A percentile compares a stretch with the other conserved stretches of the same genome.
These are phyloP conservation scores for Pisolithus sp. DNA, from an alignment of 768 basidiomycete genomes.

Conservation along the genomic window DNA sequence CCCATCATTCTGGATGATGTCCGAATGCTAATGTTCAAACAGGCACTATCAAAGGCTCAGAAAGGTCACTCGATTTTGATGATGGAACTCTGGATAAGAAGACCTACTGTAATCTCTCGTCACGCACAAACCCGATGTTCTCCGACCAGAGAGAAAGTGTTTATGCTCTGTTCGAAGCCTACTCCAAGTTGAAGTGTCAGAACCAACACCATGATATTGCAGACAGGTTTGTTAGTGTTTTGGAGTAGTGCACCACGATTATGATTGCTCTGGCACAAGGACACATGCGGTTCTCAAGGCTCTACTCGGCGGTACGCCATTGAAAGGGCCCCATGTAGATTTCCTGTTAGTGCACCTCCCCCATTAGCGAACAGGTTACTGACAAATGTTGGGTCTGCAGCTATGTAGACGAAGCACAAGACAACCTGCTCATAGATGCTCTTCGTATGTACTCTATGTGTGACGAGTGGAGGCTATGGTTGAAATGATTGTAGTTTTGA, in stretches of 20 bases:
- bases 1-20: background rate
- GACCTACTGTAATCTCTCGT: constrained; percentile 43
- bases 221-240: constrained; percentile 39
- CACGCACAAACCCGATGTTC: constrained; percentile 50
- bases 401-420: constrained; percentile 72
- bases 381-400: constrained; percentile 15
- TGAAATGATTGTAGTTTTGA: constrained; percentile 42
- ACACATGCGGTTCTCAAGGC: constrained; percentile 43
- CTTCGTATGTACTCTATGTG: constrained; percentile 34
- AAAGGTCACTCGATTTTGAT: constrained; percentile 35
- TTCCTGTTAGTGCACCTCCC: constrained; percentile 39
- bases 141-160: constrained; percentile 40
- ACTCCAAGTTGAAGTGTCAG: constrained; percentile 39
- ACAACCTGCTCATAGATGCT: constrained; percentile 61
- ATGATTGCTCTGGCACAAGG: constrained; percentile 22
- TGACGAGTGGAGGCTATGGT: background rate
- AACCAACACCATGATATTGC: constrained; percentile 47
- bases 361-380: background rate
- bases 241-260: background rate
- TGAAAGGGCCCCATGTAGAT: constrained; percentile 43
- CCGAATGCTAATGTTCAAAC: background rate
- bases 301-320: constrained; percentile 19
- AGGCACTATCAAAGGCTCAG: constrained; percentile 68
- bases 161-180: constrained; percentile 50
- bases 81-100: constrained; percentile 36